A percentile compares a stretch with the other conserved stretches of the same genome.
phyloP scores from a whole-genome alignment of 2,329 filamentous ascomycete genomes.

The Trichophyton schoenleinii region DNA sequence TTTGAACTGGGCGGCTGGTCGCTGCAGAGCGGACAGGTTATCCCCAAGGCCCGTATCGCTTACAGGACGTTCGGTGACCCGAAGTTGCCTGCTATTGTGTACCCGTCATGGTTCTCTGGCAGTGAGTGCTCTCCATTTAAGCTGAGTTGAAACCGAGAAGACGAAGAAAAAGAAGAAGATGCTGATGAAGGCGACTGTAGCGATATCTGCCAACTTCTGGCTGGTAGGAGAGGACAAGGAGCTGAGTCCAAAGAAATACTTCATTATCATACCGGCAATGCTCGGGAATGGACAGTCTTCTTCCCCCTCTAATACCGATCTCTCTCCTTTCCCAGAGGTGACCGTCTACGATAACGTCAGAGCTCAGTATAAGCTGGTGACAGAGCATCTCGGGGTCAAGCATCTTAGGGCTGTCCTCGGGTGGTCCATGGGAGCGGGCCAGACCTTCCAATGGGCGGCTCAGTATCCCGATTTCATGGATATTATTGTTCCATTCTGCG shows the following conservation, averaged over 20 bases:
- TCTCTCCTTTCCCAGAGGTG: conserved; percentile 49
- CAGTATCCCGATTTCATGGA: conserved; percentile 56
- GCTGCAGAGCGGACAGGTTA: conserved; percentile 50
- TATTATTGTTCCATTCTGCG: conserved; percentile 53
- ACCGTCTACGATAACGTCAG: conserved; percentile 57
- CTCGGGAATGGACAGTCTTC: conserved; percentile 59
- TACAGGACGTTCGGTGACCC: conserved; percentile 63
- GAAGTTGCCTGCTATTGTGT: conserved; percentile 54
- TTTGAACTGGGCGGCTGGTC: conserved; percentile 53
- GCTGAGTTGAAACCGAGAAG: background rate
- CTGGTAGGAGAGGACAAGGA: conserved; percentile 54
- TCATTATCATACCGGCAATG: conserved; percentile 55
- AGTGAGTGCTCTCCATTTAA: conserved; percentile 20
- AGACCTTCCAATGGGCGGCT: conserved; percentile 53
- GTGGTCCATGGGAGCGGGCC: conserved; percentile 59
- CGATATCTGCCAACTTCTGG: conserved; percentile 62
- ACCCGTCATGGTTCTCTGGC: conserved; percentile 65
- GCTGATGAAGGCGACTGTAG: conserved; percentile 16
- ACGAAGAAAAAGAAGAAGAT: background rate
- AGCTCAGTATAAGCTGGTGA: conserved; percentile 55
- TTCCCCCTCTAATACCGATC: conserved; percentile 50
- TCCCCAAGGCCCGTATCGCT: conserved; percentile 55
- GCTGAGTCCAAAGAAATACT: conserved; percentile 52
- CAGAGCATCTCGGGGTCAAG: conserved; percentile 47
- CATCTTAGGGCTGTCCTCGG: conserved; percentile 52